Base-by-base conservation (phyloP, 1,284 basidiomycete genomes). In the Microbotryum scabiosae region DNA sequence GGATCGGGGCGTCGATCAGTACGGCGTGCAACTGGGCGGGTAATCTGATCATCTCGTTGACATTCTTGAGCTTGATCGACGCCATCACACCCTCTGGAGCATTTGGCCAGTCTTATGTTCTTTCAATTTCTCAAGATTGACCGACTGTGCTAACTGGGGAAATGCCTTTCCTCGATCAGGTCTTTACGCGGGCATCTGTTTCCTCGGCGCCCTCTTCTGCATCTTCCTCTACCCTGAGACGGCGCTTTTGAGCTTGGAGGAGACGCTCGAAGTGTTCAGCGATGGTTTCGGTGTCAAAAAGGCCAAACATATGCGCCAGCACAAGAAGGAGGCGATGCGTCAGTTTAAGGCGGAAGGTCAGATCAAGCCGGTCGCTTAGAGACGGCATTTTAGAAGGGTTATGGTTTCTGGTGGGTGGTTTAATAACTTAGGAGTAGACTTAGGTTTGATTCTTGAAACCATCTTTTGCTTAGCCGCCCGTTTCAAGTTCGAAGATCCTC, bases 1-100 rank as follows among this genome's bases (percentile, higher is more conserved):
- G 88, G 3, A 82, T 90, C 52, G 88, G 88, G 25, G 86, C 86
- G 14, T 85, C 85, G 3, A 79, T 90, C 62, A 80, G 84, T n/a
- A 90, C 87, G 0, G 84, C 86, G 4, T 85, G 82, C 36, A 89
- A 89, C 76, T 90, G 88, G 88, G 80, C 74, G n/a, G 61, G 79
- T 21, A 90, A 90, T 74, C 79, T 90, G 43, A 77, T 90, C 69
- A 86, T 90, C 69, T 82, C 82, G 2, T 82, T 86, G 21, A 91
- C 79, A 6, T 79, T 69, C 76, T 82, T 90, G 63, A 85, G 83
- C 4, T 80, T 90, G 59, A 88, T 90, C 82, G 79, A 81, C 48
- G 74, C 76, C 28, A 87, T 88, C 72, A 87, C 86, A 0, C 85
- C 88, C 0, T 78, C 86, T 0, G 86, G 86, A 10, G 85, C 86